These are phyloP conservation scores for Flaveria floridana DNA, from an alignment of 140 eudicot species.

Conservation along the genomic window DNA sequence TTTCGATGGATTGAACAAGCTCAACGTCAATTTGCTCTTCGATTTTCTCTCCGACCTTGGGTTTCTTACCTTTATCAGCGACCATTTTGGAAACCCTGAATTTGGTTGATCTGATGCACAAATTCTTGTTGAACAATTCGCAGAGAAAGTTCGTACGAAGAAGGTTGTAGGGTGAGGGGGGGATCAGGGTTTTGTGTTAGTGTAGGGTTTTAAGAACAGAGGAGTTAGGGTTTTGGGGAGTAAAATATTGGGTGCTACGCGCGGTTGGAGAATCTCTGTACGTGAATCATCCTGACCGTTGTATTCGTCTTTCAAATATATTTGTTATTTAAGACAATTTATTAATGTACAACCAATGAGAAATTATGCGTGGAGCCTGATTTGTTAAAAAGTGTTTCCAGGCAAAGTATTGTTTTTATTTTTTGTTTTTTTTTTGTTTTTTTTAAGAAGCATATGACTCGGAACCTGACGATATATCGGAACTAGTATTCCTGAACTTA, in stretches of 20 bases:
- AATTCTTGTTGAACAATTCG: neutral
- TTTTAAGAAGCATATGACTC: too few species aligned
- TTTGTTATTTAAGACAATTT: too few species aligned
- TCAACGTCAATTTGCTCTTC: conserved; percentile 9
- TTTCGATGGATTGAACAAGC: conserved; percentile 17
- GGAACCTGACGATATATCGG: too few species aligned
- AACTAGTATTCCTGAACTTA: too few species aligned
- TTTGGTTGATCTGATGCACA: neutral
- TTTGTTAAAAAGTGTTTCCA: too few species aligned
- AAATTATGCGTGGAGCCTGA: too few species aligned
- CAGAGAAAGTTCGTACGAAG: neutral
- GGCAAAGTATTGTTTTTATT: too few species aligned
- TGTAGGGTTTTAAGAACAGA: conserved; percentile 18
- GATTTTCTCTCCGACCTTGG: conserved; percentile 13
- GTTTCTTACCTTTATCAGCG: conserved; percentile 14
- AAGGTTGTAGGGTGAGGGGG: neutral
- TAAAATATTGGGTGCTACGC: neutral
- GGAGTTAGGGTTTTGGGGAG: conserved; percentile 17
- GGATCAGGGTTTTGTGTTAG: neutral
- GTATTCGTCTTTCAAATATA: neutral
- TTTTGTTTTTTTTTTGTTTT: too few species aligned
- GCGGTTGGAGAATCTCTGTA: neutral
- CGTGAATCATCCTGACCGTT: neutral
- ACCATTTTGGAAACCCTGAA: conserved; percentile 15
- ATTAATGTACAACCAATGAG: too few species aligned